Base-by-base conservation (phyloP, 1,139 yeast species). In the Taphrina deformans region DNA sequence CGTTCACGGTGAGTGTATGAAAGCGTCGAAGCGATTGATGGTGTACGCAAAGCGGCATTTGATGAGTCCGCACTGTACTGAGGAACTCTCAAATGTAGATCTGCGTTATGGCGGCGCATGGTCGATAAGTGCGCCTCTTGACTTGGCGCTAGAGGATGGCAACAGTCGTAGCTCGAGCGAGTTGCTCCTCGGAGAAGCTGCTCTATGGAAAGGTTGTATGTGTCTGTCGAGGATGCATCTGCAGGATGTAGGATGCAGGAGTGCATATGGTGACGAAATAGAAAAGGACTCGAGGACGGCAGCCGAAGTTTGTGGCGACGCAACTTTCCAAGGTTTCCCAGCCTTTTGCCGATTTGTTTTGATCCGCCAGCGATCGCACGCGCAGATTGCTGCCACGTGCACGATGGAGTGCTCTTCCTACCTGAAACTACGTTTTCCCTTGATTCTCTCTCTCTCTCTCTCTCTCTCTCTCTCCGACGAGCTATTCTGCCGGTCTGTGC, bases 11-110 rank as follows among this genome's bases (percentile, higher is more conserved):
- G 63, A 5, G 63, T 59, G 29, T 59, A 40, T 14, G 56, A 48
- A 24, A 52, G 26, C n/a, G 63, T 48, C 26, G 63, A 59, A n/a
- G 63, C 63, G 41, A 59, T 50, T 24, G 63, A 59, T 21, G 63
- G 63, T 4, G 63, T 59, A 31, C 63, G 63, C 29, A 59, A 18
- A 6, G 63, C 63, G 16, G 63, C 55, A 27, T 59, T 59, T 33
- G 24, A 18, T 26, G 63, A 45, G 26, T 38, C 46, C 10, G 63
- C 63, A 16, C 56, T 48, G 27, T 59, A 59, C 23, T 48, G 56
- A 9, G 63, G 63, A 12, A 59, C 63, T 12, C 46, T 24, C 38
- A 59, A 56, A 31, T 59, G 63, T 10, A 59, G 50, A 26, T 59
- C 63, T n/a, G 63, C 56, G 21, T 44, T 33, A 14, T 41, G 16